A percentile compares a stretch with the other conserved stretches of the same genome.
These are phyloP conservation scores for Aspergillus melleus DNA, from an alignment of 2,329 filamentous ascomycete genomes.

Conservation along the genomic window DNA sequence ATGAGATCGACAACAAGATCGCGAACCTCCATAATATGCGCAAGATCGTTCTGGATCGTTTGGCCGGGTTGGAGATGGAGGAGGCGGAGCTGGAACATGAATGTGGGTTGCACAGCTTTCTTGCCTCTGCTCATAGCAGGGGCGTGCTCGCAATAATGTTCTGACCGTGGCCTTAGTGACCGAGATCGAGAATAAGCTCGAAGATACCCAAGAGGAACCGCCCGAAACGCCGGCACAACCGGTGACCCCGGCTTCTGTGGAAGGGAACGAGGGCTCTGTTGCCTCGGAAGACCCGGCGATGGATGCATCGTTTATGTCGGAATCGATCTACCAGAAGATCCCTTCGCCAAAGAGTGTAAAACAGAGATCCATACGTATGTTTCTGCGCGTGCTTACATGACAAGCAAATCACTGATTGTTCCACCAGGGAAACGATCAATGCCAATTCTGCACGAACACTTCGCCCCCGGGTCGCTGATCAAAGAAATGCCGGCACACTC, in stretches of 20 bases:
- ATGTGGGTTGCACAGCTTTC: constrained; percentile 52
- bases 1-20: constrained; percentile 96
- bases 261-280: constrained; percentile 49
- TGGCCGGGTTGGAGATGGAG: constrained; percentile 85
- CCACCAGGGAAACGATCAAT: constrained; percentile 67
- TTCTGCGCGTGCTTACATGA: background rate
- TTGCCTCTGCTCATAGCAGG: background rate
- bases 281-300: constrained; percentile 55
- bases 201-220: constrained; percentile 59
- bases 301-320: constrained; percentile 82
- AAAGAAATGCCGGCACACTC: constrained; percentile 85
- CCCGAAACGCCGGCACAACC: constrained; percentile 31
- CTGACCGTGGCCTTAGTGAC: constrained; percentile 41
- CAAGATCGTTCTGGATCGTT: constrained; percentile 81
- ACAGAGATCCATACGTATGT: constrained; percentile 44
- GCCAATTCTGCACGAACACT: constrained; percentile 93
- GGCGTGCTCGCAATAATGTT: too few relatives aligned
- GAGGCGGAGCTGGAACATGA: constrained; percentile 89
- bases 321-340: constrained; percentile 94
- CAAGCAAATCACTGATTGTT: background rate
- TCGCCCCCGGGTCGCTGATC: constrained; percentile 84
- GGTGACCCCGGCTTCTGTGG: constrained; percentile 38
- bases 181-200: constrained; percentile 62
- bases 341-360: constrained; percentile 61
- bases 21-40: constrained; percentile 91